phyloP scores from a whole-genome alignment of 768 basidiomycete genomes.

The Ephemerocybe angulata region DNA sequence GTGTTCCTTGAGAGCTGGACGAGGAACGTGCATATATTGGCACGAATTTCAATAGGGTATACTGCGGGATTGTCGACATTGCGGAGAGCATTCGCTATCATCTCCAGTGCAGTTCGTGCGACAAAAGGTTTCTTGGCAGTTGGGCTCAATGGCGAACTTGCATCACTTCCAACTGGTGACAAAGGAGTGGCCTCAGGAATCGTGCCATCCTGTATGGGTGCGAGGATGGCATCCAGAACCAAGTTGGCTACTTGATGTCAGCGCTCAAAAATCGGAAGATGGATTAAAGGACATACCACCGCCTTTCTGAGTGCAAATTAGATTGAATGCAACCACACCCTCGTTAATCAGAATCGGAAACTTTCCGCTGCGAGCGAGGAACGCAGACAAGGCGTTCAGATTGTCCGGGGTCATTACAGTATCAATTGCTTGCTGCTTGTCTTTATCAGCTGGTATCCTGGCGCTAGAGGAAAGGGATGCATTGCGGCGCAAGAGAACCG shows the following conservation, averaged over 20 bases:
- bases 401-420: conserved; percentile 50
- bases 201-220: conserved; percentile 32
- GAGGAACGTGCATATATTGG: conserved; percentile 72
- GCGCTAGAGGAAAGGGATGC: neutral
- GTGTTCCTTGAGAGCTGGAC: conserved; percentile 57
- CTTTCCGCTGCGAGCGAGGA: conserved; percentile 72
- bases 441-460: conserved; percentile 30
- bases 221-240: conserved; percentile 58
- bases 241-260: conserved; percentile 43
- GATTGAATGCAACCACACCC: conserved; percentile 75
- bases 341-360: conserved; percentile 89
- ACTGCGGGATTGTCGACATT: conserved; percentile 52
- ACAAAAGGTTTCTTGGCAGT: conserved; percentile 20
- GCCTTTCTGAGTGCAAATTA: conserved; percentile 62
- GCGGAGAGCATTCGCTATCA: conserved; percentile 59
- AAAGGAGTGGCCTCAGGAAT: conserved; percentile 35
- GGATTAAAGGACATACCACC: conserved; percentile 52
- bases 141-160: conserved; percentile 33
- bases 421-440: conserved; percentile 51
- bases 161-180: conserved; percentile 39
- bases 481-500: conserved; percentile 60
- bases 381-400: conserved; percentile 59
- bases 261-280: neutral
- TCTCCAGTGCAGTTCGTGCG: conserved; percentile 62
- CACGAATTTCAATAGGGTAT: conserved; percentile 72